A percentile compares a stretch with the other conserved stretches of the same genome.
These are phyloP conservation scores for Cutaneotrichosporon sp. DNA, from an alignment of 1,284 basidiomycete genomes.

Conservation along the genomic window DNA sequence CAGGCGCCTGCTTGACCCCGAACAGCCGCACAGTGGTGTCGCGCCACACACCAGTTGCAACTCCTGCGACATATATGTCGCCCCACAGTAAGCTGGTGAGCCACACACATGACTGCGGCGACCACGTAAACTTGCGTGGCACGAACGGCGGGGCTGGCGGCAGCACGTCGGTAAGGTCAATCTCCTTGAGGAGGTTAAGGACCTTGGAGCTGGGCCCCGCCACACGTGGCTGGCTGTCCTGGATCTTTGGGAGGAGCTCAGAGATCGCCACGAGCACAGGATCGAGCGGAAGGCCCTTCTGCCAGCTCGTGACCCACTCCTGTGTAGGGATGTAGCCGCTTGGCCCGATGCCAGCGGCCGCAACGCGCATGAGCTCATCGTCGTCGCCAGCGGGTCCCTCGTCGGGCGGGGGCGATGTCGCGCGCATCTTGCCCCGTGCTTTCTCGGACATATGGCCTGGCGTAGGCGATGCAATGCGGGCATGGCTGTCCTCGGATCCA, in stretches of 20 bases:
- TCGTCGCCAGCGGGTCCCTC: conserved; percentile 55
- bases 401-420: conserved; percentile 24
- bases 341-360: conserved; percentile 67
- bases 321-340: conserved; percentile 91
- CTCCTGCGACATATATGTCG: conserved; percentile 83
- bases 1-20: conserved; percentile 73
- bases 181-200: conserved; percentile 61
- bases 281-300: conserved; percentile 66
- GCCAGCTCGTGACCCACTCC: conserved; percentile 73
- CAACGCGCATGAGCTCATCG: conserved; percentile 63
- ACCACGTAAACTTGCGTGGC: conserved; percentile 82
- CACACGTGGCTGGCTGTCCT: conserved; percentile 64
- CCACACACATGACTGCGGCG: conserved; percentile 83
- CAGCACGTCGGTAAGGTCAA: conserved; percentile 69
- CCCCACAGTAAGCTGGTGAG: conserved; percentile 88
- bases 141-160: conserved; percentile 65
- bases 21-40: conserved; percentile 81
- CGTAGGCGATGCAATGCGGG: neutral
- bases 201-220: conserved; percentile 56
- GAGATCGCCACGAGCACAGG: conserved; percentile 77
- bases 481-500: neutral
- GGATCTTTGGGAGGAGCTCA: conserved; percentile 81
- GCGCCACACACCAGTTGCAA: conserved; percentile 78
- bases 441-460: conserved; percentile 68
- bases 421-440: conserved; percentile 79